Evolutionary conservation across 768 basidiomycete species (phyloP).

Genomic region (Paxillus involutus): DNA sequence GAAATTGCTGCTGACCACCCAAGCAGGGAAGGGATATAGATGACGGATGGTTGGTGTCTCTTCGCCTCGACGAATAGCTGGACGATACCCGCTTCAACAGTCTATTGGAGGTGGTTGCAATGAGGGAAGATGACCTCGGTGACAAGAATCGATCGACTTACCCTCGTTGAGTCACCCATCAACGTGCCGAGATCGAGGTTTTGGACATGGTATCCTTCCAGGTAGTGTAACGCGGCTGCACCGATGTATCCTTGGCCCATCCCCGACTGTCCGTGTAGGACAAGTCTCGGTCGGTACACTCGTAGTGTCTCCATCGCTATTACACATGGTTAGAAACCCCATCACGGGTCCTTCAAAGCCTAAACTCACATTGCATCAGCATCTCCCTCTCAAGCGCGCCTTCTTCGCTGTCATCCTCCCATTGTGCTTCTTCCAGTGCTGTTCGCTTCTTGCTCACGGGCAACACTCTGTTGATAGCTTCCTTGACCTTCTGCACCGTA

Average conservation of each 20-base stretch:
- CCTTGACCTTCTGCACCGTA: constrained; percentile 69
- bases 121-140: background rate
- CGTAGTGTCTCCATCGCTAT: constrained; percentile 90
- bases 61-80: constrained; percentile 97
- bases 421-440: constrained; percentile 94
- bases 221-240: constrained; percentile 86
- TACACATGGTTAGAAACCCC: constrained; percentile 5
- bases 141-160: constrained; percentile 37
- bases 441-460: constrained; percentile 80
- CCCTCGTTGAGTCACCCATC: constrained; percentile 86
- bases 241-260: constrained; percentile 94
- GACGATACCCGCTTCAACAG: constrained; percentile 87
- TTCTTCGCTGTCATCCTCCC: constrained; percentile 78
- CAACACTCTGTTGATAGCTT: constrained; percentile 68
- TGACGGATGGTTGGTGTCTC: constrained; percentile 91
- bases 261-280: constrained; percentile 77
- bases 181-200: constrained; percentile 88
- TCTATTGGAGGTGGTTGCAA: constrained; percentile 42
- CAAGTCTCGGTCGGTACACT: constrained; percentile 84
- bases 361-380: constrained; percentile 73
- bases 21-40: constrained; percentile 89
- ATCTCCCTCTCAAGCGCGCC: constrained; percentile 88
- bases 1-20: constrained; percentile 86
- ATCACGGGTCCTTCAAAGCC: background rate
- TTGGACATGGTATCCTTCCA: constrained; percentile 96